phyloP scores from a whole-genome alignment of 331 rosid genomes.

The Prunus yedoensis region DNA sequence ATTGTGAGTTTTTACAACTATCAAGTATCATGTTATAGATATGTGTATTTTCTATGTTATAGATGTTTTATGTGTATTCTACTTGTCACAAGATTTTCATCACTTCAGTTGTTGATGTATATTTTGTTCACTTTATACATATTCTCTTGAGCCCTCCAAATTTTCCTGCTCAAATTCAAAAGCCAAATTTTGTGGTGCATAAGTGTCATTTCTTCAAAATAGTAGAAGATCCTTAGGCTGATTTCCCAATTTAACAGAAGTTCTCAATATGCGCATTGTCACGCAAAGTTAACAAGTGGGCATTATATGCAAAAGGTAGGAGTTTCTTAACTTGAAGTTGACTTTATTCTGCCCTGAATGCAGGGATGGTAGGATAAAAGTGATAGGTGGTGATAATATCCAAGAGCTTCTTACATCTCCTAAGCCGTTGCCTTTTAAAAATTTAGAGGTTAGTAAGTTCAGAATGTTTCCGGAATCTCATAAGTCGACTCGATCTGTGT shows the following conservation, averaged over 20 bases:
- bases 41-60: background rate
- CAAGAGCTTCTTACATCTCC: constrained; percentile 75
- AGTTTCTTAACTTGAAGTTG: background rate
- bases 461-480: background rate
- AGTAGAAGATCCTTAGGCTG: background rate
- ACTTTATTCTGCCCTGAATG: constrained; percentile 32
- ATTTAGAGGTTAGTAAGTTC: constrained; percentile 65
- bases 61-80: background rate
- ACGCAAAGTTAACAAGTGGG: too few relatives aligned
- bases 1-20: constrained; percentile 44
- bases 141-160: background rate
- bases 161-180: background rate
- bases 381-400: constrained; percentile 74
- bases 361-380: constrained; percentile 93
- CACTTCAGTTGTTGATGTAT: too few relatives aligned
- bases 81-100: background rate
- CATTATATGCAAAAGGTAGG: background rate
- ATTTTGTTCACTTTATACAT: too few relatives aligned
- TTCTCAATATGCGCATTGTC: background rate
- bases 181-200: background rate
- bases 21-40: background rate
- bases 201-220: background rate
- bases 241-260: background rate
- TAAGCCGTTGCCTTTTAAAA: constrained; percentile 55
- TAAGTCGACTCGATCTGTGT: background rate